Evolutionary conservation across 164 flowering plant species (phyloP).

Genomic region (Protea cynaroides): DNA sequence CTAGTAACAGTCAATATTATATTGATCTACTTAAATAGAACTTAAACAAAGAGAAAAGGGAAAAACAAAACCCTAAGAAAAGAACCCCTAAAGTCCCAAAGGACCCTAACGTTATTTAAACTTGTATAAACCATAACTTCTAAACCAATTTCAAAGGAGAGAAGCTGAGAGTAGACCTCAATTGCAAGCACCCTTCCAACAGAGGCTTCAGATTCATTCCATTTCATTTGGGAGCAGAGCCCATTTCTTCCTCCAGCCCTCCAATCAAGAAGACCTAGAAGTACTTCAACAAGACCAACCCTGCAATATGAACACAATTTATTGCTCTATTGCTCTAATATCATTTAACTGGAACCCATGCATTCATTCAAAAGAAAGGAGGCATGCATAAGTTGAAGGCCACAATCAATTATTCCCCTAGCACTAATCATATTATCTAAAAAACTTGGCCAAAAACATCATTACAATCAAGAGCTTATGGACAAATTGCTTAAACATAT

Average conservation of each 20-base stretch:
- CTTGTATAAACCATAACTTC: background rate
- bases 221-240: slow-evolving; percentile 91
- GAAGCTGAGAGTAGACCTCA: slow-evolving; percentile 45
- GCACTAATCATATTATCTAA: too few species aligned
- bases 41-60: too few species aligned
- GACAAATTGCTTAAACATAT: too few species aligned
- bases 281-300: slow-evolving; percentile 97
- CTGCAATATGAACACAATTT: slow-evolving; percentile 31
- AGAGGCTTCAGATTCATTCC: slow-evolving; percentile 99
- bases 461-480: too few species aligned
- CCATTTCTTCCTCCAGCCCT: slow-evolving; percentile 95
- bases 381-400: too few species aligned
- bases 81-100: background rate
- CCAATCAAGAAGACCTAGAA: slow-evolving; percentile 99
- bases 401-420: too few species aligned
- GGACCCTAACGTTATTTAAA: background rate
- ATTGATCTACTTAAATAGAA: too few species aligned
- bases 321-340: background rate
- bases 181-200: slow-evolving; percentile 95
- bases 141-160: background rate
- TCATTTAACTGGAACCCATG: background rate
- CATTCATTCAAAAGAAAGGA: background rate
- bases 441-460: too few species aligned
- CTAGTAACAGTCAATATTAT: too few species aligned
- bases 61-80: background rate